Evolutionary conservation across 192 early-diverging fungal species (phyloP).

Genomic region (Linnemannia exigua): DNA sequence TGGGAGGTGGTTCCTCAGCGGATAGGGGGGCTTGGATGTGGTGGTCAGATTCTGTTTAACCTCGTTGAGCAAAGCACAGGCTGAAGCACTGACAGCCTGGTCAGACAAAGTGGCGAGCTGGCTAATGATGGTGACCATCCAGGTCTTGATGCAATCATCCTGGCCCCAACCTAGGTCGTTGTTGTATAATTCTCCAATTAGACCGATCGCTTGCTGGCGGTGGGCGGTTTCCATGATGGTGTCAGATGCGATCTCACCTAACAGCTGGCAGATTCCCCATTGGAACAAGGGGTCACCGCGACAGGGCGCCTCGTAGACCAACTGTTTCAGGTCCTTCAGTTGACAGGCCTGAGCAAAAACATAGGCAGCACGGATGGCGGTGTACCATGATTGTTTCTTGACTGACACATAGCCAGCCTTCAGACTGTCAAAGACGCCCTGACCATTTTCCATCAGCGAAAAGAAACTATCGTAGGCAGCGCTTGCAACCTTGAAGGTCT

Average conservation of each 20-base stretch:
- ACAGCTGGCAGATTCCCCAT: neutral
- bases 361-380: neutral
- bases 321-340: neutral
- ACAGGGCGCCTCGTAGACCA: neutral
- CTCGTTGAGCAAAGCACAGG: too few relatives aligned
- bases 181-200: constrained; percentile 4
- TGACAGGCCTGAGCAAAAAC: neutral
- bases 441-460: neutral
- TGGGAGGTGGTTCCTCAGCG: too few relatives aligned
- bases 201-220: neutral
- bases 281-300: neutral
- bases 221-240: neutral
- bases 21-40: too few relatives aligned
- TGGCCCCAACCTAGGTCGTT: neutral
- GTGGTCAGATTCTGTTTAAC: too few relatives aligned
- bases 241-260: constrained; percentile 4
- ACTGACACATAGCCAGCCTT: neutral
- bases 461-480: neutral
- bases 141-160: neutral
- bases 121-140: neutral
- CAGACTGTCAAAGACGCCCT: neutral
- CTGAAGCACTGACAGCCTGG: too few relatives aligned
- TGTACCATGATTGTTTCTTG: neutral
- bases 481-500: neutral
- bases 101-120: neutral